Evolutionary conservation across 2,329 filamentous ascomycete genomes (phyloP).

Genomic region (Xylariaceae sp.): DNA sequence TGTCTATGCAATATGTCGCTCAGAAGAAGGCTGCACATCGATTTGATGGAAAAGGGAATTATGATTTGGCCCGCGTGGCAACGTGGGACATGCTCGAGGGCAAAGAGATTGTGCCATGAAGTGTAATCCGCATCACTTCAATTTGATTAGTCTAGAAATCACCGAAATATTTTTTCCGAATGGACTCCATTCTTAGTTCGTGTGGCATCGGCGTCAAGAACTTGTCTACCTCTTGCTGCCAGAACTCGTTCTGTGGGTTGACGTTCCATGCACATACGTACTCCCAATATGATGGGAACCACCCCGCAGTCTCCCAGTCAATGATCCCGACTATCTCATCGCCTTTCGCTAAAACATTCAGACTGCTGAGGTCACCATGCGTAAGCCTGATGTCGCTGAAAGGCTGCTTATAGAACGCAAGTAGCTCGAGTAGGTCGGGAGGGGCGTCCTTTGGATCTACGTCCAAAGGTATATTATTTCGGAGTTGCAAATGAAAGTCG

Average conservation of each 20-base stretch:
- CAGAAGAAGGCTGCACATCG: constrained; percentile 37
- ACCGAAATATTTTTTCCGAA: constrained; percentile 17
- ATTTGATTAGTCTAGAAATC: constrained; percentile 11
- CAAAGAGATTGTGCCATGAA: constrained; percentile 18
- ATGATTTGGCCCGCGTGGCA: constrained; percentile 28
- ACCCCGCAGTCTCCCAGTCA: constrained; percentile 9
- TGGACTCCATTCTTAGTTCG: constrained; percentile 17
- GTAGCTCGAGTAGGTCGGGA: constrained; percentile 14
- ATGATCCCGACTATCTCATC: constrained; percentile 27
- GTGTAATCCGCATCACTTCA: too few relatives aligned
- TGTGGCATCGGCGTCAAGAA: constrained; percentile 16
- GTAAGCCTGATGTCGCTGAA: constrained; percentile 11
- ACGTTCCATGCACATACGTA: constrained; percentile 17
- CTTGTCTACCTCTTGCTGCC: constrained; percentile 15
- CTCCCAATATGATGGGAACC: constrained; percentile 20
- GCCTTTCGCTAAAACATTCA: constrained; percentile 27
- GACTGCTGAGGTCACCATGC: constrained; percentile 28
- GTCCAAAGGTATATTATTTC: constrained; percentile 4
- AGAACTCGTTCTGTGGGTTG: constrained; percentile 14
- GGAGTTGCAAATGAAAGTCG: constrained; percentile 33
- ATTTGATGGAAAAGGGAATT: constrained; percentile 35
- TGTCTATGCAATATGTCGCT: constrained; percentile 36
- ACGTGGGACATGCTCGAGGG: constrained; percentile 35
- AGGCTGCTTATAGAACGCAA: constrained; percentile 18
- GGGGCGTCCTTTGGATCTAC: not conserved